Evolutionary conservation across 768 basidiomycete species (phyloP), one percentile per base, ranked within the genome.

Genomic region (Xanthoconium purpureum): DNA sequence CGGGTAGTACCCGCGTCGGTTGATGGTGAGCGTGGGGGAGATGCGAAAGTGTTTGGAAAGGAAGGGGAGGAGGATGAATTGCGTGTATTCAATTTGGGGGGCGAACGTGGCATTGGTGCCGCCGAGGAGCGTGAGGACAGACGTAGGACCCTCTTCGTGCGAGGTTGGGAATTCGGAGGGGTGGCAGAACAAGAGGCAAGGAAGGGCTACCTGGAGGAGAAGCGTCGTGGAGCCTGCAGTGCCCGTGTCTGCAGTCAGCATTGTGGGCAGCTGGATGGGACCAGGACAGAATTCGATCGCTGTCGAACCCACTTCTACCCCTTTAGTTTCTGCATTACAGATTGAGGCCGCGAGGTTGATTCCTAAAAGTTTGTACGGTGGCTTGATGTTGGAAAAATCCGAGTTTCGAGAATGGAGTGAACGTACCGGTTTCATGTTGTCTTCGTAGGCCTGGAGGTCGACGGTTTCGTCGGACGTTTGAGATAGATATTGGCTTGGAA

Each of bases 211-310:
- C 71, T 91, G 90, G 12, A 91, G 75, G 39, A 91, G 78, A 18
- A 91, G 80, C 15, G 84, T 82, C 11, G 80, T 85, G 9, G 89
- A 85, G 15, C 86, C 88, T 30, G 89, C 89, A 0, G 89, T 90
- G 13, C 72, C 72, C 0, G 80, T 69, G 54, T 80, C 78, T 17
- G 75, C 78, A 3, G 50, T 78, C 69, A 64, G 83, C 65, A 55
- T 77, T 74, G 47, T 78, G 74, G 59, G 62, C 55, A 68, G 65
- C 18, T 70, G 64, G 36, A 82, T 75, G 5, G 60, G 58, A 1
- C 80, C 78, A 2, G 89, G 88, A 18, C 58, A 58, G 64, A 89
- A 89, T 11, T 80, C 73, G n/a, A 91, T 70, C 14, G 68, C 60
- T 0, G 65, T 71, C 0, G 89, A 90, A 12, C 75, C 80, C 45